These are phyloP conservation scores for Colletotrichum spinosum DNA, from an alignment of 2,329 filamentous ascomycete species.

Conservation along the genomic window DNA sequence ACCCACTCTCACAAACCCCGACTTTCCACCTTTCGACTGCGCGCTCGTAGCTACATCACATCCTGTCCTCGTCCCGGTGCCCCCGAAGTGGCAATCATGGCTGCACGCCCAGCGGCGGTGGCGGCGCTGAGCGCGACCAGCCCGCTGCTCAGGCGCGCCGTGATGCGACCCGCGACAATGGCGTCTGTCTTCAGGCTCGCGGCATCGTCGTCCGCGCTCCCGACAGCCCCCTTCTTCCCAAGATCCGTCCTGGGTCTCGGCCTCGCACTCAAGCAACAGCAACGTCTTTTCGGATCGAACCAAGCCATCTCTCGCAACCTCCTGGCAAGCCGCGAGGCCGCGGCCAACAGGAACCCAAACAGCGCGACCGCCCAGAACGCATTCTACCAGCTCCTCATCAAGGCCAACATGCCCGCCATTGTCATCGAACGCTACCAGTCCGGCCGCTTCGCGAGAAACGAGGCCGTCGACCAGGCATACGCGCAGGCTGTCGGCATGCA, in stretches of 20 bases:
- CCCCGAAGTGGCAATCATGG: conserved; percentile 33
- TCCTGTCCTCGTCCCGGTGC: conserved; percentile 1
- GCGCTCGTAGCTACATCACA: background rate
- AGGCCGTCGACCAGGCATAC: conserved; percentile 82
- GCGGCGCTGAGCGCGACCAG: conserved; percentile 32
- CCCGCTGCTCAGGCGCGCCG: conserved; percentile 29
- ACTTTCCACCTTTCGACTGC: conserved; percentile 13
- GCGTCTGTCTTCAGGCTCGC: conserved; percentile 35
- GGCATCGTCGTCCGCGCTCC: conserved; percentile 8
- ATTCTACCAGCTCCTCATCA: conserved; percentile 91
- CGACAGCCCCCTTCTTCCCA: conserved; percentile 7
- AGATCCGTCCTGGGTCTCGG: conserved; percentile 36
- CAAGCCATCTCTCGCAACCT: conserved; percentile 70
- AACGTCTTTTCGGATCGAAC: conserved; percentile 52
- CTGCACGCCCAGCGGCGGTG: conserved; percentile 36
- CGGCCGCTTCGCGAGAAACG: conserved; percentile 84
- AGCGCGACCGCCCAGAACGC: conserved; percentile 91
- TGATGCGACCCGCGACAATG: conserved; percentile 35
- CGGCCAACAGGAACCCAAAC: conserved; percentile 90
- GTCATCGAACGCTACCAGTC: conserved; percentile 91
- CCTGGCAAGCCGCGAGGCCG: conserved; percentile 87
- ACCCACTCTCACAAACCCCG: background rate
- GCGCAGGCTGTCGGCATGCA: conserved; percentile 73
- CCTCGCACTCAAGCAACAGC: conserved; percentile 38
- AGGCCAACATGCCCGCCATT: conserved; percentile 93